Evolutionary conservation across 306 rosid species (phyloP).

Genomic region (Medicago arabica): DNA sequence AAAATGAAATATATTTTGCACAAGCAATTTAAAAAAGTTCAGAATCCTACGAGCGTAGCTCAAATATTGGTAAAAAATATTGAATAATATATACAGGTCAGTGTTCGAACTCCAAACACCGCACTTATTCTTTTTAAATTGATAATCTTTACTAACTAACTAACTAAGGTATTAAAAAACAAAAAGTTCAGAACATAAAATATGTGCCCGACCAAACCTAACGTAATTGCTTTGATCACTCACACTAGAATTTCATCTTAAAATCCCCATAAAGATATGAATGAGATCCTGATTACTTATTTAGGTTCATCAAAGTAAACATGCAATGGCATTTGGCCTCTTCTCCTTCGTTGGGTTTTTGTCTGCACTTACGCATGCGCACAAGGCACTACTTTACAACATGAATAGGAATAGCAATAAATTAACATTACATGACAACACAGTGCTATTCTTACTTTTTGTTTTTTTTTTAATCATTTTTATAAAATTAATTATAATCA

Average conservation of each 20-base stretch:
- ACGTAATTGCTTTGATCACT: slow-evolving; percentile 12
- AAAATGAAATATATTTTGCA: not conserved
- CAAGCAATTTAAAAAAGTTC: slow-evolving; percentile 23
- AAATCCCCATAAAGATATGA: slow-evolving; percentile 28
- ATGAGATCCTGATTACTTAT: slow-evolving; percentile 14
- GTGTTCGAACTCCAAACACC: too few relatives aligned
- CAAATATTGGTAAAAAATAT: too few relatives aligned
- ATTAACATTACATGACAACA: slow-evolving; percentile 27
- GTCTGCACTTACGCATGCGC: slow-evolving; percentile 52
- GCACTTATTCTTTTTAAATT: too few relatives aligned
- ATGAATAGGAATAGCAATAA: not conserved
- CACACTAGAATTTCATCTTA: not conserved
- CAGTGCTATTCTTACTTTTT: slow-evolving; percentile 31
- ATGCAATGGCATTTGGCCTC: slow-evolving; percentile 41
- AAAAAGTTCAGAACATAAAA: not conserved
- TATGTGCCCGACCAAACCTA: slow-evolving; percentile 21
- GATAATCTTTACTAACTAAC: too few relatives aligned
- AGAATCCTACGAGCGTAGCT: too few relatives aligned
- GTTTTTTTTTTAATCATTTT: not conserved
- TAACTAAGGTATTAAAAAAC: too few relatives aligned
- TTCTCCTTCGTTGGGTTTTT: slow-evolving; percentile 36
- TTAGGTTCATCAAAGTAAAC: slow-evolving; percentile 28
- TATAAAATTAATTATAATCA: not conserved
- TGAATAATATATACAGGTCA: too few relatives aligned
- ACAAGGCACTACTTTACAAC: slow-evolving; percentile 32